Evolutionary conservation across 805 yeast genomes (phyloP), one percentile per base, ranked within the genome.

Genomic region (Candida wancherniae): DNA sequence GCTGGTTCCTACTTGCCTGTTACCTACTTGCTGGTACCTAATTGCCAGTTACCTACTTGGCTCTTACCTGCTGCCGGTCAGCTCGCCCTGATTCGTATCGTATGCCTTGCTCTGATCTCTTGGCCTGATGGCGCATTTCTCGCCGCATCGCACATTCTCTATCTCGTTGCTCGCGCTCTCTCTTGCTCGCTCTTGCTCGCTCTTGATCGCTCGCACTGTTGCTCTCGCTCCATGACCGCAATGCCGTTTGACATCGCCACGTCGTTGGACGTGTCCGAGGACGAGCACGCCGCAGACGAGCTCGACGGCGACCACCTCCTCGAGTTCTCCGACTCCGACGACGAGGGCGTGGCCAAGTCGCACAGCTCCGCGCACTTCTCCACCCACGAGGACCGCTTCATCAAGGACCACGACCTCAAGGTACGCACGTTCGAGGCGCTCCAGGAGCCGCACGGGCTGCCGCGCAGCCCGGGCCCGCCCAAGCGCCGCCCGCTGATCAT

Each of bases 331-430:
- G 48, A 44, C 13, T 39, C 42, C 12, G 47, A 42, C 26, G 69
- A 60, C 22, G 61, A 54, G 5, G 37, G 36, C 19, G 40, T 60
- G 16, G 47, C 63, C 12, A 46, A 48, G 27, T 57, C 66, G 3
- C 45, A 46, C 39, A 58, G 50, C 33, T 63, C 73, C 14, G 71
- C 84, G 6, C 80, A 79, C 50, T 80, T 66, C 47, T 75, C 84
- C 1, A 66, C 78, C 29, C 71, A 75, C 5, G 86, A 82, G 45
- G 88, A 81, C 42, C 68, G 67, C 46, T 62, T 67, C 46, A 63
- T 81, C 45, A 71, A 69, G 46, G 86, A 77, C 31, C 78, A 79
- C 36, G 85, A 80, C 40, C 76, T 83, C 45, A 81, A 80, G 47
- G 51, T 75, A 21, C 66, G 69, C 36, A 84, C 86, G 0, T 62